Percentiles rank a stretch among this genome's conserved stretches.
Evolutionary conservation across 768 basidiomycete species (phyloP).

Genomic region (Fomitopsis pulvina): DNA sequence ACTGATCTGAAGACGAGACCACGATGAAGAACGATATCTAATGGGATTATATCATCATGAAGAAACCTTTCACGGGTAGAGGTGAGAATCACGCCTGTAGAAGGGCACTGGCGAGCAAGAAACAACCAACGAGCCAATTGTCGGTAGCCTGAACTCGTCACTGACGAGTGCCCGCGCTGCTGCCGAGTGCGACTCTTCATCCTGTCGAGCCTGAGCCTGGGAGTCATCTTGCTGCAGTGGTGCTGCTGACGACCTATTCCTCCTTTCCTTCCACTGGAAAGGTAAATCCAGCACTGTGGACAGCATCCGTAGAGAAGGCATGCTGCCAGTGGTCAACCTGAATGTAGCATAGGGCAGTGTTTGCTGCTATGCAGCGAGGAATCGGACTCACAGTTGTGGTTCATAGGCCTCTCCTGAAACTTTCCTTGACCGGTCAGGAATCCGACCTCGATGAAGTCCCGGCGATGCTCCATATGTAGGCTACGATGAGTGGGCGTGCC

Average conservation of each 20-base stretch:
- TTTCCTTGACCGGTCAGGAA: too few relatives aligned
- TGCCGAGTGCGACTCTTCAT: background rate
- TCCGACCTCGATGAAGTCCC: too few relatives aligned
- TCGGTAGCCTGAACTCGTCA: constrained; percentile 42
- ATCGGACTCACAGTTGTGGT: too few relatives aligned
- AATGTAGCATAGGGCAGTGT: too few relatives aligned
- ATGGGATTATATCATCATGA: background rate
- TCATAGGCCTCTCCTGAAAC: too few relatives aligned
- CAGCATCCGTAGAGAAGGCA: background rate
- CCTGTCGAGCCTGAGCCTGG: background rate
- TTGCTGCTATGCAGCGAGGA: too few relatives aligned
- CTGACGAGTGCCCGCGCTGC: background rate
- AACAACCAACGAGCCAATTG: constrained; percentile 37
- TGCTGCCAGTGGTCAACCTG: too few relatives aligned
- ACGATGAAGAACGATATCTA: constrained; percentile 66
- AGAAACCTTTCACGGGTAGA: background rate
- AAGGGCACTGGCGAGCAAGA: constrained; percentile 36
- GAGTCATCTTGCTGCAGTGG: background rate
- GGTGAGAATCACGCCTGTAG: constrained; percentile 32
- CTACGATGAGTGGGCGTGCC: too few relatives aligned
- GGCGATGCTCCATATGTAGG: too few relatives aligned
- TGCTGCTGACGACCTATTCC: background rate
- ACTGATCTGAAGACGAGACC: constrained; percentile 58
- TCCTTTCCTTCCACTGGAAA: background rate
- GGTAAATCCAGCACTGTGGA: constrained; percentile 1